Conservation (phyloP, 1,284 basidiomycete species). For the Cronartium ribicola region DNA sequence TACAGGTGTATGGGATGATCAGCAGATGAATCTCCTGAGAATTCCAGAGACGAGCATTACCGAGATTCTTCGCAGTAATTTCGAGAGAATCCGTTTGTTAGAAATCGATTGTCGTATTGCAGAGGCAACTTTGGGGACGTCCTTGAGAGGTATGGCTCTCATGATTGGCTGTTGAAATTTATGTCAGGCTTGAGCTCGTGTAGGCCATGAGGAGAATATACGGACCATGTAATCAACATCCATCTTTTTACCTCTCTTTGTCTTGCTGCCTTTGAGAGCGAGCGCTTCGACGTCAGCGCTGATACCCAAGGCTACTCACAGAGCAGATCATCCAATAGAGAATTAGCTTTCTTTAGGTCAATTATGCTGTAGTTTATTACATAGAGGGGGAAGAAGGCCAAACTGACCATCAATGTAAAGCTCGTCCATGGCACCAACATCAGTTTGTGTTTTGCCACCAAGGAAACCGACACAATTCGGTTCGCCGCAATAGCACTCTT, state of each 20-base stretch:
- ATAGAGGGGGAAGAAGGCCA: not conserved
- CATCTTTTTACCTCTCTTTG: slow-evolving; percentile 83
- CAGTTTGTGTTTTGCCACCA: slow-evolving; percentile 98
- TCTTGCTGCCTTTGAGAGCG: slow-evolving; percentile 76
- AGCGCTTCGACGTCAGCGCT: slow-evolving; percentile 78
- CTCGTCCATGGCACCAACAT: slow-evolving; percentile 86
- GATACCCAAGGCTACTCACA: slow-evolving; percentile 77
- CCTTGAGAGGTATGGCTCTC: slow-evolving; percentile 69
- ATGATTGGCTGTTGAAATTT: slow-evolving; percentile 56
- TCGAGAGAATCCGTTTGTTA: slow-evolving; percentile 74
- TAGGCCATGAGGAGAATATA: slow-evolving; percentile 23
- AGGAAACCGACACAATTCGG: slow-evolving; percentile 92
- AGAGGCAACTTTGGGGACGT: slow-evolving; percentile 84
- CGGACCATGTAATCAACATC: slow-evolving; percentile 85
- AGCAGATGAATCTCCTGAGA: slow-evolving; percentile 23
- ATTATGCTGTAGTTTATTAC: slow-evolving; percentile 21
- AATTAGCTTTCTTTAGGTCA: not conserved
- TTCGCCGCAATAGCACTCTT: slow-evolving; percentile 93
- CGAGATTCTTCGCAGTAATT: slow-evolving; percentile 79
- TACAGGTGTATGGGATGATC: not conserved
- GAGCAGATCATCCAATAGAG: not conserved
- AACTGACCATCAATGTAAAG: slow-evolving; percentile 81
- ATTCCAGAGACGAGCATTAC: slow-evolving; percentile 53
- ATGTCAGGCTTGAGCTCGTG: not conserved
- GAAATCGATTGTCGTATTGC: slow-evolving; percentile 79